Conservation (phyloP, 768 basidiomycete species). For the Hortiboletus flavorubellus region DNA sequence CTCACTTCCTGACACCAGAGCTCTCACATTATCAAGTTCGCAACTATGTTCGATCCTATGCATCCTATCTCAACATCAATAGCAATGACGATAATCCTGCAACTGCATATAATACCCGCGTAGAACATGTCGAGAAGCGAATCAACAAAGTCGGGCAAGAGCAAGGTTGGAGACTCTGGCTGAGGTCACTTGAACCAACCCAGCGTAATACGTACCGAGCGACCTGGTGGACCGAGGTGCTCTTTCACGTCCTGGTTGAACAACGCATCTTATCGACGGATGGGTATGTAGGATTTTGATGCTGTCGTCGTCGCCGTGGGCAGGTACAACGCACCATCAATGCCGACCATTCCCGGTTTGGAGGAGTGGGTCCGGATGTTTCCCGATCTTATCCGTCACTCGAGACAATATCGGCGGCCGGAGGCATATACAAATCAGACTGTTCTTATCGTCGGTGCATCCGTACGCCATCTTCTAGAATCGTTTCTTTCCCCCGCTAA, state of each 20-base stretch:
- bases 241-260: not conserved
- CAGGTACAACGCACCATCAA: conserved; percentile 8
- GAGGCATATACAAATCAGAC: conserved; percentile 35
- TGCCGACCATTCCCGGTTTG: conserved; percentile 15
- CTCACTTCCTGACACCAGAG: conserved; percentile 11
- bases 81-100: conserved; percentile 37
- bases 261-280: not conserved
- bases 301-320: conserved; percentile 14
- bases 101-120: conserved; percentile 44
- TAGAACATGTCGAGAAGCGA: conserved; percentile 42
- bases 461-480: not conserved
- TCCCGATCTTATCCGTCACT: conserved; percentile 36
- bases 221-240: conserved; percentile 28
- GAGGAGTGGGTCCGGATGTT: conserved; percentile 23
- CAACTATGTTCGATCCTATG: conserved; percentile 27
- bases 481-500: not conserved
- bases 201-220: conserved; percentile 24
- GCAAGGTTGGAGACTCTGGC: conserved; percentile 8
- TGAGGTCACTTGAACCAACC: conserved; percentile 2
- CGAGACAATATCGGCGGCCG: conserved; percentile 42
- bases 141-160: conserved; percentile 12
- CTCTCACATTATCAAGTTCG: conserved; percentile 33
- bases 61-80: conserved; percentile 3
- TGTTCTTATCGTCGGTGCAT: conserved; percentile 38
- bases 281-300: conserved; percentile 10